These are phyloP conservation scores for Xylaria sp. DNA, from an alignment of 2,329 filamentous ascomycete species.

Conservation along the genomic window DNA sequence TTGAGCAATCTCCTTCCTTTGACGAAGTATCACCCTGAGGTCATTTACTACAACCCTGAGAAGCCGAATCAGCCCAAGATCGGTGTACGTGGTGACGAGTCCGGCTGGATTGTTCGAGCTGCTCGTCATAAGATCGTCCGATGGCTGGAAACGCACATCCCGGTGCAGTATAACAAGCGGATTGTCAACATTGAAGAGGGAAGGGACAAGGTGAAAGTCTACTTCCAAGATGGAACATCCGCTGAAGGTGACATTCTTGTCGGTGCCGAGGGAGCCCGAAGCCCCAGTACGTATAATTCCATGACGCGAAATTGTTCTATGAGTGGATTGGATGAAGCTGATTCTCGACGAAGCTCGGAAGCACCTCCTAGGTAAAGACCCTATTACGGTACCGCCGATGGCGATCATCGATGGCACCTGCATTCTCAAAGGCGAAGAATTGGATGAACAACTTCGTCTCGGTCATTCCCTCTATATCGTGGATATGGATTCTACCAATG, in stretches of 20 bases:
- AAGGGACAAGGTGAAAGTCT: conserved; percentile 51
- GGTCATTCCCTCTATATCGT: conserved; percentile 50
- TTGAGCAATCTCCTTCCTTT: conserved; percentile 42
- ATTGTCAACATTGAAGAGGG: conserved; percentile 51
- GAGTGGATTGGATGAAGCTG: not conserved
- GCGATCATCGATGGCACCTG: conserved; percentile 48
- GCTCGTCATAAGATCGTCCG: conserved; percentile 47
- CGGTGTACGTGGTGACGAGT: conserved; percentile 38
- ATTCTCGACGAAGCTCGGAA: conserved; percentile 46
- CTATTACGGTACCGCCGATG: conserved; percentile 45
- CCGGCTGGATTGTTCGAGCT: conserved; percentile 50
- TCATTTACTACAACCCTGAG: conserved; percentile 39
- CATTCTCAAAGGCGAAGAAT: conserved; percentile 43
- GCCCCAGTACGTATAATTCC: conserved; percentile 48
- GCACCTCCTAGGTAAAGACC: conserved; percentile 47
- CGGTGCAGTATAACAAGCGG: conserved; percentile 55
- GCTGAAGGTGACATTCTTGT: conserved; percentile 59
- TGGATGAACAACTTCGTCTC: conserved; percentile 50
- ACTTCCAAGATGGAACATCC: conserved; percentile 58
- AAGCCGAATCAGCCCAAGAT: conserved; percentile 35
- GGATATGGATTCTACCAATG: conserved; percentile 38
- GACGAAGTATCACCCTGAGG: conserved; percentile 38
- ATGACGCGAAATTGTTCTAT: not conserved
- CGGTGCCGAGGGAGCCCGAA: conserved; percentile 59
- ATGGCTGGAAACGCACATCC: conserved; percentile 46